Evolutionary conservation across 768 basidiomycete genomes (phyloP), one percentile per base, ranked within the genome.

Genomic region (Mycena pura): DNA sequence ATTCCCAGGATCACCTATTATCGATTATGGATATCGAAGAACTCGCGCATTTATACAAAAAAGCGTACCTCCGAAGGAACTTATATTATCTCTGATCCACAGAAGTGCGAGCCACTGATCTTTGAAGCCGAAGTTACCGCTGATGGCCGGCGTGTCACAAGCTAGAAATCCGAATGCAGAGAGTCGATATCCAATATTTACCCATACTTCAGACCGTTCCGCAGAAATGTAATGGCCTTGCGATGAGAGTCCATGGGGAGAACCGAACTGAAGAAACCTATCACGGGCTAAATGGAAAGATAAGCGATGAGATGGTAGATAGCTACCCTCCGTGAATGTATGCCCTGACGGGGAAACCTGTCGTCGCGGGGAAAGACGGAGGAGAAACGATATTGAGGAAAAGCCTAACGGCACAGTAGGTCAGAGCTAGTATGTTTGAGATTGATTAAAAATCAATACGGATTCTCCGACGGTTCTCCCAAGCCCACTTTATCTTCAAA

Each of bases 61-160:
- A 39, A 21, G 0, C n/a, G n/a, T n/a, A 85, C 90, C 91, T 72
- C 91, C 92, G 63, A 92, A 93, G 0, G 76, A 74, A 36, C 72
- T 71, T 21, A 93, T 90, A 65, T 92, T 90, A 17, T 82, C 82
- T 44, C 78, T 83, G 24, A 92, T 77, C 90, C 91, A 92, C 65
- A 83, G 76, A n/a, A 92, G 68, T 1, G 86, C 91, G 19, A 90
- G 68, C 91, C 91, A 92, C 67, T 90, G 90, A 68, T 93, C 91
- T 72, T 92, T 92, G 77, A 93, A 93, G 1, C 91, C 91, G 70
- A 88, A 93, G 68, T 93, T 93, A 3, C 92, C 91, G 15, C 78
- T 77, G 45, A 93, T 70, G 39, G 74, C 69, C 13, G 89, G 89
- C 58, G 83, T 72, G 43, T 89, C 86, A 63, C 81, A 82, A 0